Conservation (phyloP, 1,139 yeast species). For the Yamadazyma epiphylla region DNA sequence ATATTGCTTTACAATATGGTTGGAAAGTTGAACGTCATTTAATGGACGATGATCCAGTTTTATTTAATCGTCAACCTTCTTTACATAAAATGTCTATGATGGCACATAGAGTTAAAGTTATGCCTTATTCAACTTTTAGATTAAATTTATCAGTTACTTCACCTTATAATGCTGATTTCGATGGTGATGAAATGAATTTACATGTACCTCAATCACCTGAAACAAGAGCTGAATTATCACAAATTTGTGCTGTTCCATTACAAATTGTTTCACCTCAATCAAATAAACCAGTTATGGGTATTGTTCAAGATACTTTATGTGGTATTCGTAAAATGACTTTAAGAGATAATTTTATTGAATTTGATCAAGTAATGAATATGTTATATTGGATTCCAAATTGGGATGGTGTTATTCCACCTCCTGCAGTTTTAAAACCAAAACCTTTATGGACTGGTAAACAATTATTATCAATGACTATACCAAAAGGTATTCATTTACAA, state of each 20-base stretch:
- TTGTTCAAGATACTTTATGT: slow-evolving; percentile 97
- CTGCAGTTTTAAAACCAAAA: slow-evolving; percentile 90
- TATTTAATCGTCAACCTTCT: slow-evolving; percentile 98
- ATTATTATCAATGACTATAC: slow-evolving; percentile 86
- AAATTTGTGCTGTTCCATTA: slow-evolving; percentile 93
- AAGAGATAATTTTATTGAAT: slow-evolving; percentile 83
- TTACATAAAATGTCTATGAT: slow-evolving; percentile 99
- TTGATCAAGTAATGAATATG: slow-evolving; percentile 94
- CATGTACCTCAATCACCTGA: slow-evolving; percentile 99
- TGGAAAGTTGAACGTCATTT: slow-evolving; percentile 99
- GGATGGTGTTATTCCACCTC: slow-evolving; percentile 99
- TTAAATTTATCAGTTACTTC: slow-evolving; percentile 94
- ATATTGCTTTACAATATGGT: slow-evolving; percentile 94
- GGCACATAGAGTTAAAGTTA: slow-evolving; percentile 99
- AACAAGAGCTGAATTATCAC: slow-evolving; percentile 92
- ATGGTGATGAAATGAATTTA: slow-evolving; percentile 99
- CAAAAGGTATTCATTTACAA: slow-evolving; percentile 91
- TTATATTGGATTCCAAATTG: slow-evolving; percentile 97
- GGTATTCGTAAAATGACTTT: slow-evolving; percentile 95
- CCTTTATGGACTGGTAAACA: slow-evolving; percentile 99
- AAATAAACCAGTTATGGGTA: slow-evolving; percentile 99
- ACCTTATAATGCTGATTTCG: slow-evolving; percentile 99
- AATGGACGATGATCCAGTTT: slow-evolving; percentile 95
- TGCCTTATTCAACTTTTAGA: slow-evolving; percentile 98
- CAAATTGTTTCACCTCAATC: slow-evolving; percentile 98